Percentiles rank a stretch among this genome's conserved stretches.
Evolutionary conservation across 768 basidiomycete species (phyloP).

Genomic region (Suillus brevipes): DNA sequence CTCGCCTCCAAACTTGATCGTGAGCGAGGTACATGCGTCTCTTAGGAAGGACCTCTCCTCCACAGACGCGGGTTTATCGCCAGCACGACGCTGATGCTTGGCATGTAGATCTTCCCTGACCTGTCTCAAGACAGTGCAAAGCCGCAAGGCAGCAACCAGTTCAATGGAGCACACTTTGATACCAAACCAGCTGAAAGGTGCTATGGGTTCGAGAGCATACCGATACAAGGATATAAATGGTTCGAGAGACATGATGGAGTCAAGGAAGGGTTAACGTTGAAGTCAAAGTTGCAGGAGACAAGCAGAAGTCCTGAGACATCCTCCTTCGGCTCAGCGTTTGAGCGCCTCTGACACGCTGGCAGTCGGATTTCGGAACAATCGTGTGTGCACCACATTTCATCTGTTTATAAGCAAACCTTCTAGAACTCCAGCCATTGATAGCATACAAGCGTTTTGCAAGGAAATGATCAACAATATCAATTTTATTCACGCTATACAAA

Average conservation of each 20-base stretch:
- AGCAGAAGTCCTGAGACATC: neutral
- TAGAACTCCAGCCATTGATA: neutral
- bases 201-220: constrained; percentile 55
- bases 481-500: constrained; percentile 14
- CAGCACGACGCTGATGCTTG: constrained; percentile 41
- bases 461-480: neutral
- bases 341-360: neutral
- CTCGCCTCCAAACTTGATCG: constrained; percentile 79
- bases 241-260: constrained; percentile 32
- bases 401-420: neutral
- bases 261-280: neutral
- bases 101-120: constrained; percentile 51
- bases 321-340: neutral
- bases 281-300: neutral
- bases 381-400: neutral
- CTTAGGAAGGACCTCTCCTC: constrained; percentile 60
- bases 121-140: constrained; percentile 69
- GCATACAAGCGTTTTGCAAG: neutral
- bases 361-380: neutral
- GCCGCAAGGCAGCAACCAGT: constrained; percentile 64
- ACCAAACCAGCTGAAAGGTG: constrained; percentile 70
- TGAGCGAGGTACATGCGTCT: constrained; percentile 55
- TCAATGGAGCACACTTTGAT: constrained; percentile 62
- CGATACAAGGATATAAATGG: constrained; percentile 52
- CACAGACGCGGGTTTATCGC: constrained; percentile 33